These are phyloP conservation scores for Lipomyces yamanashiensis DNA, from an alignment of 805 yeast species.

Conservation along the genomic window DNA sequence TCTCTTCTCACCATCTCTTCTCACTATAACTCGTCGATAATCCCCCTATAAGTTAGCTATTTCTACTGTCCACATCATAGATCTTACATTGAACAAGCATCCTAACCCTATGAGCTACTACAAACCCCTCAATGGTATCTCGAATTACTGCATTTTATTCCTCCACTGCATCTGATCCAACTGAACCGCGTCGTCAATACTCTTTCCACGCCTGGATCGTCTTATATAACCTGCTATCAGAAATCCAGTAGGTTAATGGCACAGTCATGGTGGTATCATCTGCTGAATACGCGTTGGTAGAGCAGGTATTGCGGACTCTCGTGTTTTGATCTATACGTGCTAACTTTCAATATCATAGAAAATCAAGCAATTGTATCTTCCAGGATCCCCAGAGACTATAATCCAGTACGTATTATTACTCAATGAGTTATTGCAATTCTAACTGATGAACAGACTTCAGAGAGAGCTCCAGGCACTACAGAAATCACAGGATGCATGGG, in stretches of 20 bases:
- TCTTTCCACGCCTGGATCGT: too few relatives aligned
- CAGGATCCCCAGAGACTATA: slow-evolving; percentile 67
- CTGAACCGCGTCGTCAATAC: too few relatives aligned
- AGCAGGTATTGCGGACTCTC: background rate
- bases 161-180: background rate
- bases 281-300: slow-evolving; percentile 1
- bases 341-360: slow-evolving; percentile 36
- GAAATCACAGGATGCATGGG: slow-evolving; percentile 58
- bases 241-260: background rate
- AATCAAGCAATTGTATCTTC: slow-evolving; percentile 50
- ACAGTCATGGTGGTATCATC: slow-evolving; percentile 8
- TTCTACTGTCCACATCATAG: background rate
- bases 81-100: background rate
- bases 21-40: too few relatives aligned
- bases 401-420: slow-evolving; percentile 49
- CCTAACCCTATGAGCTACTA: slow-evolving; percentile 12
- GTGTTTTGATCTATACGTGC: background rate
- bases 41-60: background rate
- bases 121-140: background rate
- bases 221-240: background rate
- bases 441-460: slow-evolving; percentile 61
- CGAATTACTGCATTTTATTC: background rate
- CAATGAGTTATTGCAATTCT: background rate
- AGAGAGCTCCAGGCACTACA: slow-evolving; percentile 62
- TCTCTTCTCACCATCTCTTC: too few relatives aligned